Conservation (phyloP, 495 filamentous ascomycete species). For the Cryomyces antarcticus region DNA sequence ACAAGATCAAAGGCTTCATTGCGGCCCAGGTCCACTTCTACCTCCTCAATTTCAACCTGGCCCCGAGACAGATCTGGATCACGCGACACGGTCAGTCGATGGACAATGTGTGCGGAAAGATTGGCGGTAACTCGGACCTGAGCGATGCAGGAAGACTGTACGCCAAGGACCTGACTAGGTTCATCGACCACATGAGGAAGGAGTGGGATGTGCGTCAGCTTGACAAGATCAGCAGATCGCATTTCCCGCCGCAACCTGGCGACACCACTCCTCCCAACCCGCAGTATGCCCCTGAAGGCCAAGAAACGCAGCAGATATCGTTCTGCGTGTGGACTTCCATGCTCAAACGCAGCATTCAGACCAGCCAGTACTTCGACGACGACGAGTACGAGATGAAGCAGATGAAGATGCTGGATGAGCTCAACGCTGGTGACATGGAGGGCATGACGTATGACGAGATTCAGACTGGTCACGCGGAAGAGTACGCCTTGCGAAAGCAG, state of each 20-base stretch:
- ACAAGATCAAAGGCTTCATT: constrained; percentile 79
- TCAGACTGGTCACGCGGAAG: constrained; percentile 45
- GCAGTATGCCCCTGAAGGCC: constrained; percentile 36
- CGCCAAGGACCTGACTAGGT: constrained; percentile 48
- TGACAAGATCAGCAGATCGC: constrained; percentile 43
- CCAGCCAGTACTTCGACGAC: constrained; percentile 74
- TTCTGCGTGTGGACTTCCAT: constrained; percentile 98
- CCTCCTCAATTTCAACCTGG: constrained; percentile 85
- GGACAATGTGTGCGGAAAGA: constrained; percentile 61
- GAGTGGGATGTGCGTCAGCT: constrained; percentile 62
- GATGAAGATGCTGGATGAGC: constrained; percentile 95
- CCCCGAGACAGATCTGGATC: constrained; percentile 92
- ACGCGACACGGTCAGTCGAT: constrained; percentile 75
- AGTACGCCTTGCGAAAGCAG: constrained; percentile 49
- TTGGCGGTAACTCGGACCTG: constrained; percentile 70
- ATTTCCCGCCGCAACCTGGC: constrained; percentile 68
- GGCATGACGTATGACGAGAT: constrained; percentile 91
- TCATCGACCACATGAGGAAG: constrained; percentile 53
- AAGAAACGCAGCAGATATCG: constrained; percentile 49
- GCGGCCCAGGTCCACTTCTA: constrained; percentile 82
- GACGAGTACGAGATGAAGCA: constrained; percentile 96
- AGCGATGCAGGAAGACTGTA: constrained; percentile 56
- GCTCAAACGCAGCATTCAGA: constrained; percentile 71
- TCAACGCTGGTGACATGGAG: constrained; percentile 81
- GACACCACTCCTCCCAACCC: constrained; percentile 91